A percentile compares a stretch with the other conserved stretches of the same genome.
Evolutionary conservation across 2,329 filamentous ascomycete species (phyloP).

Genomic region (Ustulina deusta): DNA sequence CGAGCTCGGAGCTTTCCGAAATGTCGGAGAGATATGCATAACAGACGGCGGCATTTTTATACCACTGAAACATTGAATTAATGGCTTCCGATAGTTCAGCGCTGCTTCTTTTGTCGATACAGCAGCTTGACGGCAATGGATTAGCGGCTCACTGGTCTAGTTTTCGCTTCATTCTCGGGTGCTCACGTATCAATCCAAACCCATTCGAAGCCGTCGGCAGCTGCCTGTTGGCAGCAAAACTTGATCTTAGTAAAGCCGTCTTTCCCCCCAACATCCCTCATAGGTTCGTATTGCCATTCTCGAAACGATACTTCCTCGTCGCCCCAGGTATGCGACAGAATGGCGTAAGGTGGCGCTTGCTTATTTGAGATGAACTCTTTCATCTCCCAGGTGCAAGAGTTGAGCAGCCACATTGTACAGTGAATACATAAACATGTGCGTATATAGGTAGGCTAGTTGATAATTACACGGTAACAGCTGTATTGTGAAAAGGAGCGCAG

Average conservation of each 20-base stretch:
- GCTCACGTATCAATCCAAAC: constrained; percentile 37
- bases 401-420: constrained; percentile 32
- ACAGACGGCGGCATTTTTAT: constrained; percentile 40
- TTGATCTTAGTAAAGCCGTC: constrained; percentile 26
- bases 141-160: constrained; percentile 3
- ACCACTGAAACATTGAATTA: constrained; percentile 45
- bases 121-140: constrained; percentile 35
- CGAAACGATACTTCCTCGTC: constrained; percentile 30
- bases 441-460: not conserved
- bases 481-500: not conserved
- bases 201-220: constrained; percentile 22
- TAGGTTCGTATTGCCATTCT: constrained; percentile 11
- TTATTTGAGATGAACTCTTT: constrained; percentile 30
- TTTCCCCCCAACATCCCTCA: constrained; percentile 2
- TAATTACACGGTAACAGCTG: not conserved
- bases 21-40: constrained; percentile 43
- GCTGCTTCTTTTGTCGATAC: constrained; percentile 47
- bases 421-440: not conserved
- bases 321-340: constrained; percentile 36
- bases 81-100: constrained; percentile 46
- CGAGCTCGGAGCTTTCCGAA: constrained; percentile 15
- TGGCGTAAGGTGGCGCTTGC: constrained; percentile 30
- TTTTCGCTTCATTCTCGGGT: not conserved
- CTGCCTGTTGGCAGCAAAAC: constrained; percentile 22
- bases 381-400: constrained; percentile 20